Conservation (phyloP, 306 rosid species). For the Ceratonia siliqua region DNA sequence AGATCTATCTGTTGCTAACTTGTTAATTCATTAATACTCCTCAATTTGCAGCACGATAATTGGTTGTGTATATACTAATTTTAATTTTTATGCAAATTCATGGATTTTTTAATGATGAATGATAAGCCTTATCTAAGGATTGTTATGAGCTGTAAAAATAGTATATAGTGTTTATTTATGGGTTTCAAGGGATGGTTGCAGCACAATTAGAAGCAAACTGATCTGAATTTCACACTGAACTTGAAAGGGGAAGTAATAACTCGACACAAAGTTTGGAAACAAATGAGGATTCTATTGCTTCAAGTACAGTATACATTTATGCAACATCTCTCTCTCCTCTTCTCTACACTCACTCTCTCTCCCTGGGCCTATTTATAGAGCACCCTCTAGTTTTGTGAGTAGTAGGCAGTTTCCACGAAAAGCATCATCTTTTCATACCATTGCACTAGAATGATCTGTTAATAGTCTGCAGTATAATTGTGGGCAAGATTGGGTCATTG, state of each 20-base stretch:
- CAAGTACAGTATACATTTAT: no score
- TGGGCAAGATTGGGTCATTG: neutral
- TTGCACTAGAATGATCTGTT: neutral
- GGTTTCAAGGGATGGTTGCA: neutral
- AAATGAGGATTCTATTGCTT: no score
- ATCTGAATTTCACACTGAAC: no score
- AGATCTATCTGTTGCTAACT: neutral
- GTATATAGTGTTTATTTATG: neutral
- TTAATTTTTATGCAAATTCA: slow-evolving; percentile 14
- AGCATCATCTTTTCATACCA: neutral
- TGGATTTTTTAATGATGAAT: neutral
- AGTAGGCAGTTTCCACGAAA: no score
- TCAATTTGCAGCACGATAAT: neutral
- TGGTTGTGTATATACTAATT: neutral
- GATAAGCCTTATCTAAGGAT: slow-evolving; percentile 15
- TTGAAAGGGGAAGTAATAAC: no score
- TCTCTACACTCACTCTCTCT: no score
- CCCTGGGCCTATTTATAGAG: no score
- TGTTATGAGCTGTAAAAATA: neutral
- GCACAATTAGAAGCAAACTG: neutral
- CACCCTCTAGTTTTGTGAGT: no score
- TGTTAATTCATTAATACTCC: neutral
- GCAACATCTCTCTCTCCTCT: no score
- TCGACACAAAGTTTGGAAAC: no score
- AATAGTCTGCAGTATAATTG: neutral